Evolutionary conservation across 164 flowering plant species (phyloP), one percentile per base, ranked within the genome.

Genomic region (Sextonia rubra): DNA sequence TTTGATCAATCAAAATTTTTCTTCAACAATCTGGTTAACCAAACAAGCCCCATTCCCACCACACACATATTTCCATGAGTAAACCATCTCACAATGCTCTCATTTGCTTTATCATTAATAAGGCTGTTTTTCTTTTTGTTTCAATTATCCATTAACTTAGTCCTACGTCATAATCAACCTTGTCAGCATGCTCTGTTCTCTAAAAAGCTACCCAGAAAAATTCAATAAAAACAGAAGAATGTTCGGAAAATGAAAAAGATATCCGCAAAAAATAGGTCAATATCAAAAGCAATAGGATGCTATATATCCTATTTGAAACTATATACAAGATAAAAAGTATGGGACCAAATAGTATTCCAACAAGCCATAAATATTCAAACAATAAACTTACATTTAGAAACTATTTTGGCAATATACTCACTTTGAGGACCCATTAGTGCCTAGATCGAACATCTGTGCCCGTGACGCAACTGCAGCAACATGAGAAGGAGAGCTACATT

Each of bases 401-500:
- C 58, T 20, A 17, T 18, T 64, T 18, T 18, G 27, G 72, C 48
- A 17, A 70, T 17, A 73, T 12, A 73, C 25, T 77, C 64, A 94
- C 99, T 97, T 88, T 68, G 87, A 81, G 60, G 84, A 81, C 67
- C 75, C 78, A 79, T 76, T 73, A 56, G 64, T 72, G 56, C 78
- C 82, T 67, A 64, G 64, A 73, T 79, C 81, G 69, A 83, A 78
- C 62, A 79, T 75, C 72, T 85, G 81, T 9, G 79, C 72, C 64
- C 66, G 77, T 47, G 78, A 68, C 63, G 84, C 77, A 73, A 81
- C 81, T 2, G 82, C 75, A 75, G 82, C 75, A 71, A 92, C 91
- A 76, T 75, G 80, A 75, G 94, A 82, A 37, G 99, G 99, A 24
- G 84, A 89, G 80, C 99, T 95, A 85, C 75, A 83, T 64, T 27